Conservation (phyloP, 2,329 filamentous ascomycete genomes). For the Diaporthe capsici region DNA sequence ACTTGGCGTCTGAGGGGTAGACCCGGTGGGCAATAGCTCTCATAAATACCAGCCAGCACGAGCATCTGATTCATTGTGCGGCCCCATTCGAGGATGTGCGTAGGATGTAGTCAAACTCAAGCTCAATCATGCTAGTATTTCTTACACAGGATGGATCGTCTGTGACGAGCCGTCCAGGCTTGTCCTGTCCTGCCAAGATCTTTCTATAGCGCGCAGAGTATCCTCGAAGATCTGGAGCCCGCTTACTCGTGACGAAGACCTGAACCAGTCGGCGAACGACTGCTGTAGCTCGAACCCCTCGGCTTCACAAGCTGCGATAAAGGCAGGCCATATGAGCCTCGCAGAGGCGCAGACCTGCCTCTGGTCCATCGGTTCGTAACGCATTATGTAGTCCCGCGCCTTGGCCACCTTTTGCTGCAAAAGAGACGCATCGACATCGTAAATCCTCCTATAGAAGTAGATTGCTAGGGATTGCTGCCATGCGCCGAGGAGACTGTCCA, state of each 20-base stretch:
- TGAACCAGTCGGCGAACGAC: constrained; percentile 53
- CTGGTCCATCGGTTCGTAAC: constrained; percentile 46
- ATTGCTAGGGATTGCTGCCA: constrained; percentile 54
- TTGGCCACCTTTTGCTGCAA: constrained; percentile 52
- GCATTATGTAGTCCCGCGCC: constrained; percentile 51
- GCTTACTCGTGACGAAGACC: constrained; percentile 47
- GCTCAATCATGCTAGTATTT: neutral
- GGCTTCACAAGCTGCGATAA: constrained; percentile 56
- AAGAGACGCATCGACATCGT: constrained; percentile 53
- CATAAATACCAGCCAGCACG: neutral
- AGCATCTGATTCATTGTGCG: neutral
- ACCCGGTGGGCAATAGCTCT: neutral
- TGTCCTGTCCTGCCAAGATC: constrained; percentile 49
- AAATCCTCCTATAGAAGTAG: constrained; percentile 56
- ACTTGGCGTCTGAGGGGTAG: neutral
- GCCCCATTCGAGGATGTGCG: neutral
- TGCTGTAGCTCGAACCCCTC: constrained; percentile 49
- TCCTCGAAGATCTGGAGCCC: constrained; percentile 51
- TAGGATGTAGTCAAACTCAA: neutral
- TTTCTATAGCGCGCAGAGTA: constrained; percentile 43
- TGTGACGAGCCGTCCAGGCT: neutral
- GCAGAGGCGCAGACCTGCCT: constrained; percentile 49
- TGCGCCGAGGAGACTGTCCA: constrained; percentile 51
- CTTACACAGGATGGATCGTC: neutral
- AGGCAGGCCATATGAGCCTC: constrained; percentile 55